A percentile compares a stretch with the other conserved stretches of the same genome.
phyloP scores from a whole-genome alignment of 148 eudicot species.

The Rhododendron williamsianum region DNA sequence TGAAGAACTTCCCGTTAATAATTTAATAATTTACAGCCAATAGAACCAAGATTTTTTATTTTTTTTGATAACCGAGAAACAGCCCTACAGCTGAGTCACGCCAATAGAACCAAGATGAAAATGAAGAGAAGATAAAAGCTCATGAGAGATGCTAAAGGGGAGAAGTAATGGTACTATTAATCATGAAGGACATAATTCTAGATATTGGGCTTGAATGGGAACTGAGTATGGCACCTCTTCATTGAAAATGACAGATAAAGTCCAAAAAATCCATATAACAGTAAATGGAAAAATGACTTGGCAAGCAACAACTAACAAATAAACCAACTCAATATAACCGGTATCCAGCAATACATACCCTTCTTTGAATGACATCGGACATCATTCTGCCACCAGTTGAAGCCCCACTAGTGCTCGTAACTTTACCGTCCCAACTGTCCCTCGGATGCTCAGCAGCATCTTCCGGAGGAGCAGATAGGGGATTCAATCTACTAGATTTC shows the following conservation, averaged over 20 bases:
- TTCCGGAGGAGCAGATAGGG: conserved; percentile 36
- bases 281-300: neutral
- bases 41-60: neutral
- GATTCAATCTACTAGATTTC: conserved; percentile 44
- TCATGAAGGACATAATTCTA: neutral
- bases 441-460: conserved; percentile 46
- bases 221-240: neutral
- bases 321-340: neutral
- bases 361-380: conserved; percentile 73
- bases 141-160: neutral
- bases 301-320: neutral
- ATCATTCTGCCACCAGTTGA: conserved; percentile 53
- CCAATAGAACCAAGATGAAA: neutral
- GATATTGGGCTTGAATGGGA: neutral
- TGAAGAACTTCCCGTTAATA: conserved; percentile 5
- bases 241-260: neutral
- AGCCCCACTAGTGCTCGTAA: conserved; percentile 28
- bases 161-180: neutral
- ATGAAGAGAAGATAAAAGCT: neutral
- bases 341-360: conserved; percentile 24
- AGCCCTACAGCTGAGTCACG: neutral
- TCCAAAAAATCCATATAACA: neutral
- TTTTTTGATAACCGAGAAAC: too few relatives aligned
- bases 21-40: neutral
- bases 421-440: conserved; percentile 59